Percentiles rank a stretch among this genome's conserved stretches.
These are phyloP conservation scores for Lasiodiplodia theobromae DNA, from an alignment of 2,329 filamentous ascomycete species.

Conservation along the genomic window DNA sequence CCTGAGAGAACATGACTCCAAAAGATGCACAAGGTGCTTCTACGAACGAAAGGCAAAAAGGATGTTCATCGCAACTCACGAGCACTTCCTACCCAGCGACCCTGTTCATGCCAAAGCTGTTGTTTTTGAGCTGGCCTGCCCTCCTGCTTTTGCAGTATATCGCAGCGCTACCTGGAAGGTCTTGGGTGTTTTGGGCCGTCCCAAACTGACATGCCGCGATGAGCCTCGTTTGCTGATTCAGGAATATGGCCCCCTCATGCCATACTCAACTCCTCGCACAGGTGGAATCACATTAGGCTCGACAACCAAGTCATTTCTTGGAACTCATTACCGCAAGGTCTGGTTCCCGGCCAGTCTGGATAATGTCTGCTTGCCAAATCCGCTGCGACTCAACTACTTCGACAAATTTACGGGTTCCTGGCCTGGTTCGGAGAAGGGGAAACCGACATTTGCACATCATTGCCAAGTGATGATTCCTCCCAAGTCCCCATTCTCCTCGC, in stretches of 20 bases:
- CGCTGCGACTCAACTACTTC: constrained; percentile 57
- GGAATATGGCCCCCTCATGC: constrained; percentile 40
- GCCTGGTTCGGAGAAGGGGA: constrained; percentile 40
- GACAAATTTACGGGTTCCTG: constrained; percentile 52
- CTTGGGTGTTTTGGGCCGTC: constrained; percentile 46
- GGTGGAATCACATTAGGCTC: constrained; percentile 52
- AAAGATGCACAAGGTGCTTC: constrained; percentile 55
- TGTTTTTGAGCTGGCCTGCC: constrained; percentile 61
- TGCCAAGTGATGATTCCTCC: constrained; percentile 50
- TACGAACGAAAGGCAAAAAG: constrained; percentile 45
- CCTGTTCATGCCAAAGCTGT: constrained; percentile 49
- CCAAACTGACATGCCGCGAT: constrained; percentile 4
- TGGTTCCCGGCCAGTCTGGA: constrained; percentile 51
- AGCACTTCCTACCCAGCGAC: constrained; percentile 57
- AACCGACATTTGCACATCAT: constrained; percentile 56
- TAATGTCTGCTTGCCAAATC: constrained; percentile 56
- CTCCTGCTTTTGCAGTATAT: constrained; percentile 56
- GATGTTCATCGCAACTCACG: constrained; percentile 57
- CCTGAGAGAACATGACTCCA: constrained; percentile 28
- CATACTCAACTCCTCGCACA: no score
- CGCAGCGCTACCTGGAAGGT: constrained; percentile 62
- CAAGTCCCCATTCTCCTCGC: constrained; percentile 45
- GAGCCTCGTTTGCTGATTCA: constrained; percentile 40
- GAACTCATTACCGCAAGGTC: constrained; percentile 57
- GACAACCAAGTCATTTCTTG: constrained; percentile 54